Base-by-base conservation (phyloP, 2,329 filamentous ascomycete genomes). In the Myriosclerotinia scirpicola region DNA sequence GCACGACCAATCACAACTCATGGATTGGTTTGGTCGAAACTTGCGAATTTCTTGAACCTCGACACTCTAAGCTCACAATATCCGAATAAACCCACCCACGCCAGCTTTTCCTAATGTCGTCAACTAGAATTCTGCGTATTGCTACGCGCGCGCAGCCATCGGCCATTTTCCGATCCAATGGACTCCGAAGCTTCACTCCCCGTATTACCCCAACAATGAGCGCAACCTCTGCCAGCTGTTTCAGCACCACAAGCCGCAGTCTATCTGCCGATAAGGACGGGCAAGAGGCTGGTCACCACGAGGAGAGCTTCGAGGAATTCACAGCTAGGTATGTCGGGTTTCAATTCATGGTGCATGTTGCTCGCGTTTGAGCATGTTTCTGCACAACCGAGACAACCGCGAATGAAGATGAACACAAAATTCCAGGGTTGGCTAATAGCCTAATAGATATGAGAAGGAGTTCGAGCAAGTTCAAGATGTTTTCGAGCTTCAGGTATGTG, bases 281-380 rank as follows among this genome's bases (percentile, higher is more conserved):
- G 75, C 81, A 80, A 73, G 81, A 81, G 72, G 82, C 77, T 65
- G 67, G 56, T 48, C 91, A 96, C 81, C 87, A 89, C 78, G 95
- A 99, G 81, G 95, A 99, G 88, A 96, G 91, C 77, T 99, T 97
- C 76, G 95, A 99, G 85, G 93, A 98, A 84, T 99, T 99, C 82
- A 93, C 91, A 81, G 90, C 93, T 76, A 93, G 95, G 95, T 99
- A 91, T 81, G 73, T 69, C 46, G 60, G 46, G 15, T 12, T 56
- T 59, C 71, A 73, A 75, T 73, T 69, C 71, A 56, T 30, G 66
- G 44, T 30, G 54, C 46, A 54, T 67, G 66, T 61, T 68, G 64
- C 50, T 54, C 58, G 65, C 60, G 63, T 71, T 70, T 67, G 65
- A 71, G 71, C 70, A 69, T 56, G 64, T 69, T 71, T 66, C 67